Base-by-base conservation (phyloP, 2,329 filamentous ascomycete species). In the Chalaropsis ovoidea region DNA sequence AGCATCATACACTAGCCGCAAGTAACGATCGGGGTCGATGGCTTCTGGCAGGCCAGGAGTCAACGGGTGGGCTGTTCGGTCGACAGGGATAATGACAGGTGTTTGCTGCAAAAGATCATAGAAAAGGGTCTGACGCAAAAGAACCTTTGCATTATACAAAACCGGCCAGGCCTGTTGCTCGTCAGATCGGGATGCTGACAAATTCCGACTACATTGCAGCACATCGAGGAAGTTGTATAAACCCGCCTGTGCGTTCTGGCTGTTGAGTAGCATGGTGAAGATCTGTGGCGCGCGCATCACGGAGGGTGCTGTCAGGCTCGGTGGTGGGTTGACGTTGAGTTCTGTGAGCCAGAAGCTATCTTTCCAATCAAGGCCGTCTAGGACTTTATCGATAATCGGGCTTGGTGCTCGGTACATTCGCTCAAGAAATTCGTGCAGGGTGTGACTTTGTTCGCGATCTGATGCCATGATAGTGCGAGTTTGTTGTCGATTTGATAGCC, bases 101-200 rank as follows among this genome's bases (percentile, higher is more conserved):
- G 78, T 77, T 1, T 76, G 73, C 45, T 82, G 80, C 60, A 80
- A 76, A 10, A 82, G 71, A 70, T 82, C 81, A 71, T 80, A 81
- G 68, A 81, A 81, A 15, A 81, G 72, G 1, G 80, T 76, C 70
- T 85, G 82, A 42, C 82, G 75, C 11, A 85, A 74, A 19, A 85
- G 73, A 15, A 82, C 70, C 70, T 85, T 85, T 31, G 80, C 80
- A 6, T 77, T 77, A 70, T 80, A 80, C 22, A 85, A 72, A 0
- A 79, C 74, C 1, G 82, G 82, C 68, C 79, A 81, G 0, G 72
- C 71, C n/a, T 74, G 71, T 39, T 78, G 77, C 69, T 85, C 82
- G 2, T 74, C 73, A 35, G 79, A 77, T 52, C 82, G 77, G 22
- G 74, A 79, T 11, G 72, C 71, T 1, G 81, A 82, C 63, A 84